These are phyloP conservation scores for Lentinus brumalis DNA, from an alignment of 768 basidiomycete species.

Conservation along the genomic window DNA sequence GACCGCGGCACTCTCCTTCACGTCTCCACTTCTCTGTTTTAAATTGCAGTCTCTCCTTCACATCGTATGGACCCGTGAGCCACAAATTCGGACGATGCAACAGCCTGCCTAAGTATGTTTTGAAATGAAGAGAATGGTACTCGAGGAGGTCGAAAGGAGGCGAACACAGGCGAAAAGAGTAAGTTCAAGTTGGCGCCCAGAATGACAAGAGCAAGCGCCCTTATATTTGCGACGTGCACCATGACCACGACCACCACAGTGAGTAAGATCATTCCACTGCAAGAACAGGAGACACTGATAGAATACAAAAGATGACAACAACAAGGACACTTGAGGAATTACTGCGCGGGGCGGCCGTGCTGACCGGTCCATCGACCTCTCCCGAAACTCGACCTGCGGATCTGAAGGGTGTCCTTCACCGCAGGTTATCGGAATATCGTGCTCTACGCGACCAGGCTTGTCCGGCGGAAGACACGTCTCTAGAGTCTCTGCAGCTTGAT, in stretches of 20 bases:
- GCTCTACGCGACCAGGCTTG: neutral
- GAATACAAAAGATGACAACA: neutral
- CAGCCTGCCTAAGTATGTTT: too few species aligned
- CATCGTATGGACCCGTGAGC: too few species aligned
- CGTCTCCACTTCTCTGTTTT: too few species aligned
- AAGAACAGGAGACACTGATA: neutral
- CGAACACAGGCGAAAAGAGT: too few species aligned
- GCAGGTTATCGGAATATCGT: constrained; percentile 23
- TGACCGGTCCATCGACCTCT: constrained; percentile 20
- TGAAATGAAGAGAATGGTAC: too few species aligned
- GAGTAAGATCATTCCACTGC: neutral
- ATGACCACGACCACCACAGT: neutral
- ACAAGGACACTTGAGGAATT: neutral
- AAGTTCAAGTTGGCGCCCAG: too few species aligned
- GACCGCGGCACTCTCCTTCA: too few species aligned
- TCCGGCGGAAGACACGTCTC: constrained; percentile 14
- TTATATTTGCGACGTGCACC: too few species aligned
- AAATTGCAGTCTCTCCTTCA: too few species aligned
- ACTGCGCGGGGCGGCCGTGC: constrained; percentile 18
- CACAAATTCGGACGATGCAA: too few species aligned
- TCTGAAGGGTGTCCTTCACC: constrained; percentile 23
- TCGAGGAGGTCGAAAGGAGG: too few species aligned
- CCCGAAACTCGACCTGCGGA: constrained; percentile 17
- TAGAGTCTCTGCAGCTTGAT: constrained; percentile 49
- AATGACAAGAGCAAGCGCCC: too few species aligned